These are phyloP conservation scores for Coriaria nepalensis DNA, from an alignment of 306 rosid genomes.

Conservation along the genomic window DNA sequence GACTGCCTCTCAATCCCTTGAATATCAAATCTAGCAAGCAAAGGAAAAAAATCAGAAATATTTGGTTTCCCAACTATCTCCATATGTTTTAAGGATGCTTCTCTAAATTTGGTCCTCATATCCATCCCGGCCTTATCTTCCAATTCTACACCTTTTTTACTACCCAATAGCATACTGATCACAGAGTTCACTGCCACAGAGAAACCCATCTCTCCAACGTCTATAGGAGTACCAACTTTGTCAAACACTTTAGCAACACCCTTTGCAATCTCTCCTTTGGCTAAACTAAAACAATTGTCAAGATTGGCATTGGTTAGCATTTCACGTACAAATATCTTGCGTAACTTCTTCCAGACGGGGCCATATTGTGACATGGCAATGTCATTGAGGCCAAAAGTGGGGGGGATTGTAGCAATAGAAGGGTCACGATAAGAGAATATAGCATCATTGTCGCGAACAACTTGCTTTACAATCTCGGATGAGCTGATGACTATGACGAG, in stretches of 20 bases:
- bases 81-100: background rate
- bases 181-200: background rate
- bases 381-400: background rate
- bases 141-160: background rate
- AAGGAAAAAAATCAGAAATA: slow-evolving; percentile 5
- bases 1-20: slow-evolving; percentile 4
- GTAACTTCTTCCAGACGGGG: slow-evolving; percentile 3
- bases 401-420: background rate
- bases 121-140: background rate
- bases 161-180: slow-evolving; percentile 1
- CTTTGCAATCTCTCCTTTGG: background rate
- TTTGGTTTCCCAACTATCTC: slow-evolving; percentile 1
- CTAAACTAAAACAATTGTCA: background rate
- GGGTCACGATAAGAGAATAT: background rate
- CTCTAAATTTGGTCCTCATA: background rate
- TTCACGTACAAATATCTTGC: slow-evolving; percentile 1
- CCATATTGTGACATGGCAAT: background rate
- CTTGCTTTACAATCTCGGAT: background rate
- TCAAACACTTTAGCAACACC: background rate
- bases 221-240: background rate
- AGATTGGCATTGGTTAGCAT: background rate
- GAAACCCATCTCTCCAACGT: slow-evolving; percentile 3
- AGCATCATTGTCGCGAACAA: background rate
- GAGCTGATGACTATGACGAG: background rate
- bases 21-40: slow-evolving; percentile 4